Conservation (phyloP, 352 stramenopile species). For the Thalassiosira livingstoniorum region DNA sequence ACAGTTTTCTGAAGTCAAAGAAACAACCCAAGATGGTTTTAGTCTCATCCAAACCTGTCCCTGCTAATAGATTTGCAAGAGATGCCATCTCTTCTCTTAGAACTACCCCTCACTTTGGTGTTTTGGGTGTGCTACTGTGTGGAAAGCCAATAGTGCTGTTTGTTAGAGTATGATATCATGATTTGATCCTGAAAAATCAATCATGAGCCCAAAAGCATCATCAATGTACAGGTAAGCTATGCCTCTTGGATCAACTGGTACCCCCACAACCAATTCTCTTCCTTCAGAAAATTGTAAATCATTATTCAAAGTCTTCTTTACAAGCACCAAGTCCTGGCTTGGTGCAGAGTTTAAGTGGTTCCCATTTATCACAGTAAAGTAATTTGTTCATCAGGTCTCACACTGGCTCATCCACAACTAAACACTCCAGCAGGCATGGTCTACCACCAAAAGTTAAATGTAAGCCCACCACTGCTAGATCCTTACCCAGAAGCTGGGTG, state of each 20-base stretch:
- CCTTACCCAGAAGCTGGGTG: neutral
- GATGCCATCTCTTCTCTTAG: constrained; percentile 12
- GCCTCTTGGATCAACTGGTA: constrained; percentile 15
- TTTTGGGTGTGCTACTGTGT: neutral
- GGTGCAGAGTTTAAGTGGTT: neutral
- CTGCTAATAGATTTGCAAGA: constrained; percentile 1
- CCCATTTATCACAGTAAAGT: constrained; percentile 3
- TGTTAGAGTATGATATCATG: neutral
- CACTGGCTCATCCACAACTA: neutral
- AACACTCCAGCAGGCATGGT: neutral
- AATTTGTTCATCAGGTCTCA: neutral
- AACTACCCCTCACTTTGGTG: constrained; percentile 13
- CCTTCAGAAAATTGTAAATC: neutral
- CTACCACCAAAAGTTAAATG: constrained; percentile 15
- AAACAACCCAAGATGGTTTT: constrained; percentile 17
- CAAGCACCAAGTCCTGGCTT: neutral
- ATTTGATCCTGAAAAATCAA: neutral
- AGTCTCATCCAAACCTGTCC: constrained; percentile 1
- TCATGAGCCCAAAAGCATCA: no score
- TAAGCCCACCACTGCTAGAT: neutral
- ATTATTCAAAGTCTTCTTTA: neutral
- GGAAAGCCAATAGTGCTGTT: neutral
- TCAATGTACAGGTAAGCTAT: constrained; percentile 11
- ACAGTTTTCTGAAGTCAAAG: constrained; percentile 8
- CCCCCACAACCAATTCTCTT: constrained; percentile 3